A percentile compares a stretch with the other conserved stretches of the same genome.
These are phyloP conservation scores for Pisolithus microcarpus DNA, from an alignment of 768 basidiomycete species.

Conservation along the genomic window DNA sequence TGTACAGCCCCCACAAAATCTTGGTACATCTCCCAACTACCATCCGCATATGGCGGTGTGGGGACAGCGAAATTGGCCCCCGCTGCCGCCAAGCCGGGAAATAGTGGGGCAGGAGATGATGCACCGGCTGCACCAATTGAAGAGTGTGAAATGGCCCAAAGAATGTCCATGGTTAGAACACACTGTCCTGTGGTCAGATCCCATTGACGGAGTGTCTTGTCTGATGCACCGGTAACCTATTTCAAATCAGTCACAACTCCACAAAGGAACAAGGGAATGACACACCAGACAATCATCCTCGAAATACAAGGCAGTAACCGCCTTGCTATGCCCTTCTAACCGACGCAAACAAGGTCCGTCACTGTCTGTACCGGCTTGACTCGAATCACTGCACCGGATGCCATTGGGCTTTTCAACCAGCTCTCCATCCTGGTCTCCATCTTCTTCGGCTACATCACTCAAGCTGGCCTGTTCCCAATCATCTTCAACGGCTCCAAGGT, in stretches of 20 bases:
- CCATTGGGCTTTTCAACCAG: constrained; percentile 33
- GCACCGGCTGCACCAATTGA: constrained; percentile 37
- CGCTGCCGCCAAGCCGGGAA: constrained; percentile 42
- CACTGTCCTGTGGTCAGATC: constrained; percentile 96
- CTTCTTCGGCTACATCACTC: constrained; percentile 61
- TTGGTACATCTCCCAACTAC: constrained; percentile 90
- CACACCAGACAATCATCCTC: constrained; percentile 89
- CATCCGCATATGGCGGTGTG: constrained; percentile 83
- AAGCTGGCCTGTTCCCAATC: constrained; percentile 51
- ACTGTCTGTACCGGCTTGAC: constrained; percentile 41
- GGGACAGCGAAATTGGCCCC: constrained; percentile 67
- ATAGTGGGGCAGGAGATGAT: constrained; percentile 37
- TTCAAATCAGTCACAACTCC: constrained; percentile 11
- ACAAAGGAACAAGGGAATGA: constrained; percentile 7
- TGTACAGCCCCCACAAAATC: constrained; percentile 98
- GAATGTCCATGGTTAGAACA: constrained; percentile 98
- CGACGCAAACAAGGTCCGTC: constrained; percentile 51
- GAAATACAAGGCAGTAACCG: constrained; percentile 90
- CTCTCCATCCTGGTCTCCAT: constrained; percentile 37
- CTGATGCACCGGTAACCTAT: constrained; percentile 94
- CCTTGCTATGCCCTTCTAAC: constrained; percentile 88
- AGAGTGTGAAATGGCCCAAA: constrained; percentile 97
- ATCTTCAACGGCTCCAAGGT: constrained; percentile 76
- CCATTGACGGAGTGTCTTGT: constrained; percentile 98
- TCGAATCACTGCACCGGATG: constrained; percentile 33